phyloP scores from a whole-genome alignment of 257 asterid species.

The Vinca minor region DNA sequence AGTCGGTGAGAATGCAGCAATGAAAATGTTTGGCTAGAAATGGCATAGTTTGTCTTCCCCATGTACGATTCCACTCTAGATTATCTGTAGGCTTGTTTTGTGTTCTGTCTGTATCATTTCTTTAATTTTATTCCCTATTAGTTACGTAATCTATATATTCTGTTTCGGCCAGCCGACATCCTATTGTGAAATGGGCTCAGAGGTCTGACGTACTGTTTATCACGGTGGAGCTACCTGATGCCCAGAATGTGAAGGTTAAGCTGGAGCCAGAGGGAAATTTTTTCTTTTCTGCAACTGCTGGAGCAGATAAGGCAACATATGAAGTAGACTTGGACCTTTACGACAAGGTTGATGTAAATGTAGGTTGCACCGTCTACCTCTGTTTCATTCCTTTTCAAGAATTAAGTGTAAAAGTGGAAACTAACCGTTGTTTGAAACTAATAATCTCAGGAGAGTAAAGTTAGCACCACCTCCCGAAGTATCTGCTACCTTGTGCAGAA shows the following conservation, averaged over 20 bases:
- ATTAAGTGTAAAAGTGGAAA: background rate
- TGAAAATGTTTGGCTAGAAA: too few species aligned
- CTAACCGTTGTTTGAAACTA: background rate
- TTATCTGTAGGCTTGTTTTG: background rate
- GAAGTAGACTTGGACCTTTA: conserved; percentile 51
- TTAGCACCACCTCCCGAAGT: conserved; percentile 35
- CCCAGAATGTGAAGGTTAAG: conserved; percentile 54
- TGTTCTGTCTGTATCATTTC: background rate
- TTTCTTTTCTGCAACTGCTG: conserved; percentile 48
- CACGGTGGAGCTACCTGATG: conserved; percentile 68
- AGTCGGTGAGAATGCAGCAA: too few species aligned
- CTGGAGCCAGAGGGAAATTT: conserved; percentile 70
- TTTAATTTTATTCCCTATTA: too few species aligned
- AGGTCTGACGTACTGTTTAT: conserved; percentile 45
- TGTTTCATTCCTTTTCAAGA: background rate
- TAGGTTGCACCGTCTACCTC: conserved; percentile 24
- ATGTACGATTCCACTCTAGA: too few species aligned
- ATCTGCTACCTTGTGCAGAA: conserved; percentile 59
- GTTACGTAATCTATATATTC: too few species aligned
- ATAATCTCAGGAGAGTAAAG: conserved; percentile 60
- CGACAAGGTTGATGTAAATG: conserved; percentile 55
- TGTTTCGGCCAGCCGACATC: conserved; percentile 44
- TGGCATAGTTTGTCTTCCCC: too few species aligned
- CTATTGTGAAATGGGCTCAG: conserved; percentile 66
- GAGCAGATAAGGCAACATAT: conserved; percentile 37